These are phyloP conservation scores for Talaromyces verruculosus DNA, from an alignment of 2,329 filamentous ascomycete genomes.

Conservation along the genomic window DNA sequence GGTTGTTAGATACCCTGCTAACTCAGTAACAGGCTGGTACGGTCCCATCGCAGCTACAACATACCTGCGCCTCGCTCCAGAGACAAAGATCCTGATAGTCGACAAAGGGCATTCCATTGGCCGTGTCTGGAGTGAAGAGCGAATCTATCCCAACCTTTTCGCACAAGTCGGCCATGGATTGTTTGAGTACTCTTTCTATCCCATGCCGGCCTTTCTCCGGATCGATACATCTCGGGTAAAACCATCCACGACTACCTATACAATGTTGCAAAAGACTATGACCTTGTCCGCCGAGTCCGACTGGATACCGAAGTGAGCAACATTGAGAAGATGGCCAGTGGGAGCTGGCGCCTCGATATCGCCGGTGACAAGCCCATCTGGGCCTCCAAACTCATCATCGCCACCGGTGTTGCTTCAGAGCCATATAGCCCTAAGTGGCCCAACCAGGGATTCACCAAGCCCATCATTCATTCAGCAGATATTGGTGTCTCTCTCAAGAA, in stretches of 20 bases:
- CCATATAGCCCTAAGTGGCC: not conserved
- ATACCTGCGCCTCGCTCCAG: not conserved
- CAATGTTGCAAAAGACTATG: not conserved
- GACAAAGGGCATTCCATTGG: constrained; percentile 1
- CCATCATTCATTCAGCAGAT: not conserved
- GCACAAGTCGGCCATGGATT: constrained; percentile 8
- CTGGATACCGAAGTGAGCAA: not conserved
- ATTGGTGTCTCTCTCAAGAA: not conserved
- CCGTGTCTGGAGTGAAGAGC: constrained; percentile 8
- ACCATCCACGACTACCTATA: constrained; percentile 10
- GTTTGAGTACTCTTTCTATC: constrained; percentile 11
- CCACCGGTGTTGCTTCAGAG: constrained; percentile 1
- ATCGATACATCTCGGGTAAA: constrained; percentile 4
- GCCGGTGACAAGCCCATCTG: not conserved
- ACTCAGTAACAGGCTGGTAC: not conserved
- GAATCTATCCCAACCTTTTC: constrained; percentile 7
- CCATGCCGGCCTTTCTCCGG: not conserved
- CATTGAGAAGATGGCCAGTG: not conserved
- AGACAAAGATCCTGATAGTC: not conserved
- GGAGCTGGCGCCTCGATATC: constrained; percentile 1
- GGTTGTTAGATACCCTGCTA: not conserved
- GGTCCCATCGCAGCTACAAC: constrained; percentile 4
- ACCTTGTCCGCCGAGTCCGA: constrained; percentile 2
- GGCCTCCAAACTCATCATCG: not conserved
- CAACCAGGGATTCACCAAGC: not conserved